phyloP scores from a whole-genome alignment of 768 basidiomycete genomes.

The Russula brevipes region DNA sequence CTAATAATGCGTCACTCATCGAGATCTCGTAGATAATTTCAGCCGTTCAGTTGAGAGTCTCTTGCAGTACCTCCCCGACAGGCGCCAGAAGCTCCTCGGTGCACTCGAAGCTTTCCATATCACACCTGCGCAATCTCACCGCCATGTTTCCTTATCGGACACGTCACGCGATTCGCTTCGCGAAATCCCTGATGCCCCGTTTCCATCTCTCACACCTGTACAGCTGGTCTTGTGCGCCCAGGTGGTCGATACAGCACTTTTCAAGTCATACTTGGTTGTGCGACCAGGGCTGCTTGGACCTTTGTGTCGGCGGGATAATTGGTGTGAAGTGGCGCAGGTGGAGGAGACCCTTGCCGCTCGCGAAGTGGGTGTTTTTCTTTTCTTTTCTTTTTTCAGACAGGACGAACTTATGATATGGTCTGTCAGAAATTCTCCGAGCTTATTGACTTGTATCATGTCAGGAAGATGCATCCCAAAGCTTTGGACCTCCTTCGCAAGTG shows the following conservation, averaged over 20 bases:
- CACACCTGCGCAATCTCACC: slow-evolving; percentile 63
- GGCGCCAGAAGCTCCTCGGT: slow-evolving; percentile 78
- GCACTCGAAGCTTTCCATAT: slow-evolving; percentile 67
- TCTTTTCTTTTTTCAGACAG: neutral
- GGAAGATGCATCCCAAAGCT: slow-evolving; percentile 92
- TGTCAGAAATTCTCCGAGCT: slow-evolving; percentile 85
- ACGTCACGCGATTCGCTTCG: slow-evolving; percentile 72
- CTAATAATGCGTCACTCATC: neutral
- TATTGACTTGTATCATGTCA: slow-evolving; percentile 86
- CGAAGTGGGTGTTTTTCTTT: slow-evolving; percentile 48
- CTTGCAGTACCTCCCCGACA: slow-evolving; percentile 81
- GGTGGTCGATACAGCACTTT: slow-evolving; percentile 90
- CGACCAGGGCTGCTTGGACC: slow-evolving; percentile 78
- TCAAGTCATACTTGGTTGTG: slow-evolving; percentile 85
- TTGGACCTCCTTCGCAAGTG: slow-evolving; percentile 80
- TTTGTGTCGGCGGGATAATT: slow-evolving; percentile 86
- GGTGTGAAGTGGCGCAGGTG: slow-evolving; percentile 94
- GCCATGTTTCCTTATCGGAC: slow-evolving; percentile 65
- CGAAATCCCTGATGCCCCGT: slow-evolving; percentile 66
- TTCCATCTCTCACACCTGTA: slow-evolving; percentile 69
- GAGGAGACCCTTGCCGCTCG: slow-evolving; percentile 79
- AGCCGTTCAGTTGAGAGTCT: slow-evolving; percentile 81
- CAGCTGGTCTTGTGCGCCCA: slow-evolving; percentile 87
- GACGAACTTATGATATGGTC: slow-evolving; percentile 2
- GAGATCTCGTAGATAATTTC: slow-evolving; percentile 45